Base-by-base conservation (phyloP, 2,329 filamentous ascomycete species). In the Colletotrichum brevisporum region DNA sequence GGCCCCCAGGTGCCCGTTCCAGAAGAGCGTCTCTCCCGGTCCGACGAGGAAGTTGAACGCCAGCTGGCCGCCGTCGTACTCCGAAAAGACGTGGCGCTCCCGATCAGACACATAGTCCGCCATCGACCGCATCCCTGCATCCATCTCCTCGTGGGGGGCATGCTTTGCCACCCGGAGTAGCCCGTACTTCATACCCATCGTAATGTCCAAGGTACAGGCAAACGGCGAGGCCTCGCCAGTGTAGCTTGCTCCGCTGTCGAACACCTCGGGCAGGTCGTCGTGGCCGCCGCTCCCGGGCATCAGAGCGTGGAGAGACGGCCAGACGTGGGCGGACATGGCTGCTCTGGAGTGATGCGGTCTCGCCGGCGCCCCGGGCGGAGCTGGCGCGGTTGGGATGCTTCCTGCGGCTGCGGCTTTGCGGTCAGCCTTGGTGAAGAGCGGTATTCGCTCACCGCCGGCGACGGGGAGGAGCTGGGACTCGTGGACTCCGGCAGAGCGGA, bases 221-320 rank as follows among this genome's bases (percentile, higher is more conserved):
- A 51, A 60, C 6, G 57, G 57, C 16, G 45, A 39, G 6, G 56
- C 56, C n/a, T 51, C 57, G 27, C 47, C 57, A 12, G 45, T 41
- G 15, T 51, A 60, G 6, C 21, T 18, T 6, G 31, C 41, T 21
- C 57, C 45, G 31, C 43, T 60, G 5, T 50, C 57, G 13, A 51
- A 48, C 10, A 31, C 56, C 5, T 59, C 56, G 5, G 62, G 62
- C 2, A 53, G 24, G 13, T 52, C 47, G 9, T 50, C 15, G 43
- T 59, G 56, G 21, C 56, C 56, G n/a, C 15, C 31, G n/a, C 15
- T 31, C 31, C 43, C 41, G 6, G 74, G 74, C 72, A 75, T 71
- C 21, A 75, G 54, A 39, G 71, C 71, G 50, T 76, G 74, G 21
- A 76, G 51, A 3, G 72, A 73, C 0, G 73, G 74, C 73, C 73